Conservation (phyloP, 352 stramenopile species). For the Phytopythium kandeliae region DNA sequence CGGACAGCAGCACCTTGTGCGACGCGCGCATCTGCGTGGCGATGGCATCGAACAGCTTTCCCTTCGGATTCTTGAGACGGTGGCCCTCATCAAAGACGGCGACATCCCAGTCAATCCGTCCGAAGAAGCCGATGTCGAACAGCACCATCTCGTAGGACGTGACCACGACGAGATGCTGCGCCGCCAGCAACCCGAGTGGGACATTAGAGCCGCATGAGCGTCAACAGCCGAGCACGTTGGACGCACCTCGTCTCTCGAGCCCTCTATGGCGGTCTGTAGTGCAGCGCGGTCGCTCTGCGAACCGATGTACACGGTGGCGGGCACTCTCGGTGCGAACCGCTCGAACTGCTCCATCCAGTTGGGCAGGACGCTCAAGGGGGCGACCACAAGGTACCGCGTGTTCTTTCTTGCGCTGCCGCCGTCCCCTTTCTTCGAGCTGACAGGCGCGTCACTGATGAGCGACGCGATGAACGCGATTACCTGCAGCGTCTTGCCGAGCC, state of each 20-base stretch:
- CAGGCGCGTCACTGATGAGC: conserved; percentile 12
- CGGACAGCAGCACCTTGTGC: conserved; percentile 66
- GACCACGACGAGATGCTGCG: conserved; percentile 48
- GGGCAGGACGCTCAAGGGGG: conserved; percentile 71
- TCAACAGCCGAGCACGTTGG: not conserved
- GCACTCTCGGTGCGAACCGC: conserved; percentile 53
- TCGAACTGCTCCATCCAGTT: conserved; percentile 84
- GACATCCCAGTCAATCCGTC: conserved; percentile 37
- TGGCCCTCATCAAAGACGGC: conserved; percentile 88
- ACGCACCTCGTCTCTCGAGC: not conserved
- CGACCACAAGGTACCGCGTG: conserved; percentile 46
- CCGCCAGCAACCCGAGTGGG: no score
- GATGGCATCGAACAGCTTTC: conserved; percentile 47
- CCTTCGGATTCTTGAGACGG: conserved; percentile 81
- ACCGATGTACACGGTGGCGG: conserved; percentile 48
- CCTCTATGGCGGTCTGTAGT: conserved; percentile 15
- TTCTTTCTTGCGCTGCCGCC: not conserved
- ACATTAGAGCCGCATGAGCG: not conserved
- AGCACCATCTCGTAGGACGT: conserved; percentile 75
- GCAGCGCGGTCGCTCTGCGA: conserved; percentile 37
- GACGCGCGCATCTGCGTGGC: conserved; percentile 24
- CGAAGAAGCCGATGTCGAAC: conserved; percentile 50
- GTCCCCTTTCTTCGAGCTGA: not conserved
- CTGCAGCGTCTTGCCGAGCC: conserved; percentile 79
- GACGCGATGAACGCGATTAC: conserved; percentile 63